phyloP scores from a whole-genome alignment of 345 rosid species.

The Brassica incana region DNA sequence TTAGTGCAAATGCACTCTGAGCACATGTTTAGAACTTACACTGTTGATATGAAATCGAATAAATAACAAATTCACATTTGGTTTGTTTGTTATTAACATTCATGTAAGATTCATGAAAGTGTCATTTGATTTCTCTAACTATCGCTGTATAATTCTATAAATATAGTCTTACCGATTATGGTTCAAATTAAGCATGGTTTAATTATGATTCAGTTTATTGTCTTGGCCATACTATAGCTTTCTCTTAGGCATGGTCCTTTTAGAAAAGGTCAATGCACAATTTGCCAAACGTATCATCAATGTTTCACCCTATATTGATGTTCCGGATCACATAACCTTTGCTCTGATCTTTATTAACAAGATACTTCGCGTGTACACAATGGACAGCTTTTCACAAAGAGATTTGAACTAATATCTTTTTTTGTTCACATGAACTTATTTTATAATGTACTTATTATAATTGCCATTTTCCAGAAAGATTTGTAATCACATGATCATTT shows the following conservation, averaged over 20 bases:
- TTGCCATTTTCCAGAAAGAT: slow-evolving; percentile 16
- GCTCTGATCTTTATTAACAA: slow-evolving; percentile 8
- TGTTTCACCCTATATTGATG: slow-evolving; percentile 8
- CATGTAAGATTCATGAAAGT: not conserved
- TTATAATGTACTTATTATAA: slow-evolving; percentile 1
- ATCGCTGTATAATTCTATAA: not conserved
- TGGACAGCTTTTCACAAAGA: slow-evolving; percentile 14
- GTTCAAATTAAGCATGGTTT: not conserved
- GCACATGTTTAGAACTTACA: too few species aligned
- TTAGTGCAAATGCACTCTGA: too few species aligned
- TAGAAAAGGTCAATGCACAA: not conserved
- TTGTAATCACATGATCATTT: slow-evolving; percentile 15
- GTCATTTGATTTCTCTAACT: not conserved
- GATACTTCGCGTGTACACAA: slow-evolving; percentile 33
- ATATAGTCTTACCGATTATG: not conserved
- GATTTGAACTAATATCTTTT: slow-evolving; percentile 1
- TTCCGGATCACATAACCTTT: slow-evolving; percentile 23
- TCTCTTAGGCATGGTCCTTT: slow-evolving; percentile 18
- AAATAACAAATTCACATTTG: too few species aligned
- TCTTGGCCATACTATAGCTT: not conserved
- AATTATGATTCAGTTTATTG: not conserved
- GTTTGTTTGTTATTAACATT: not conserved
- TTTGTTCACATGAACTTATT: slow-evolving; percentile 13
- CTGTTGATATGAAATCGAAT: too few species aligned
- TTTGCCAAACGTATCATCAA: slow-evolving; percentile 24